These are phyloP conservation scores for Russula ochroleuca DNA, from an alignment of 768 basidiomycete species.

Conservation along the genomic window DNA sequence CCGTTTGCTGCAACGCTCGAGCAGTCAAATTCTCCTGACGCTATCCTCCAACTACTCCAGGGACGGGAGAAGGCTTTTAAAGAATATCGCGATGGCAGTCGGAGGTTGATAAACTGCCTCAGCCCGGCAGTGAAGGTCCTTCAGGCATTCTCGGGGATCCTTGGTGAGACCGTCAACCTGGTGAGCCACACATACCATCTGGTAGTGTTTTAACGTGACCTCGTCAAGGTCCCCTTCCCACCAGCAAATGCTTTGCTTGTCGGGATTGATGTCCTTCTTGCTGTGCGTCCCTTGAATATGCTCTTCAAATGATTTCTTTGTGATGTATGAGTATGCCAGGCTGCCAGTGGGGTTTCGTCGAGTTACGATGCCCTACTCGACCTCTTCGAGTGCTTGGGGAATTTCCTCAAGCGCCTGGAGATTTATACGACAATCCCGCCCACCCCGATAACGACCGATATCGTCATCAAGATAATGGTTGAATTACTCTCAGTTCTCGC, in stretches of 20 bases:
- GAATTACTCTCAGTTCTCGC: neutral
- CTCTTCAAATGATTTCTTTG: neutral
- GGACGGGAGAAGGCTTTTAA: neutral
- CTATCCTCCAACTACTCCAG: neutral
- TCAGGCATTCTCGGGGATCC: neutral
- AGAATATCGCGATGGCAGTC: neutral
- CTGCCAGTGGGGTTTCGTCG: neutral
- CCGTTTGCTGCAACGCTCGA: neutral
- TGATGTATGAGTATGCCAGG: neutral
- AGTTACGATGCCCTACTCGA: neutral
- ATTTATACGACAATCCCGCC: neutral
- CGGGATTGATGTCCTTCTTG: neutral
- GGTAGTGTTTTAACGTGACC: neutral
- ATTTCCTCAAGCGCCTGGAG: neutral
- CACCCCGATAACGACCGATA: neutral
- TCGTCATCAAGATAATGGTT: neutral
- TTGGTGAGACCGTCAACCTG: neutral
- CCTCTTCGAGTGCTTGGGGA: neutral
- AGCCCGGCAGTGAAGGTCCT: neutral
- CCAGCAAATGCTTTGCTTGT: neutral
- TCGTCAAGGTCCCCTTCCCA: neutral
- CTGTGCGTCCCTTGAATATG: neutral
- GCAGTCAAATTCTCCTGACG: neutral
- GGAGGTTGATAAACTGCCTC: neutral
- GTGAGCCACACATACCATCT: no score